Conservation (phyloP, 1,284 basidiomycete genomes). For the Earliella scabrosa region DNA sequence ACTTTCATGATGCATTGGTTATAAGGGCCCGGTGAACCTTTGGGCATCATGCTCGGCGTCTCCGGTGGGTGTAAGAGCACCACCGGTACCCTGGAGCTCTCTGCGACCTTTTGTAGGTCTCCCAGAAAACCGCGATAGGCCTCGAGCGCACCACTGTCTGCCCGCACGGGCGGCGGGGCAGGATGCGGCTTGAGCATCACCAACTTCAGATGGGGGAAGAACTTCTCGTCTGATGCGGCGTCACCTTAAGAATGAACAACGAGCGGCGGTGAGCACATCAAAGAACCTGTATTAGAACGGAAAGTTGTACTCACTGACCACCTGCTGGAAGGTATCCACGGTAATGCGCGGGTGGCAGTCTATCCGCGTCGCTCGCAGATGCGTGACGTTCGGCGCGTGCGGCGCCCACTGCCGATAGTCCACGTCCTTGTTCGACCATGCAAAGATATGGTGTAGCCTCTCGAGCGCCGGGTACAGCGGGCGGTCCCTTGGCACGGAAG, state of each 20-base stretch:
- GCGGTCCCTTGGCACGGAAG: background rate
- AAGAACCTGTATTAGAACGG: background rate
- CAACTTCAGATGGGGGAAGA: slow-evolving; percentile 11
- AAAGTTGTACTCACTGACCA: slow-evolving; percentile 10
- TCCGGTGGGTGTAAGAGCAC: slow-evolving; percentile 9
- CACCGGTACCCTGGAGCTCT: slow-evolving; percentile 8
- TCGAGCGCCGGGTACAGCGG: slow-evolving; percentile 15
- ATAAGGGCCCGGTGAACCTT: slow-evolving; percentile 11
- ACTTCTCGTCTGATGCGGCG: slow-evolving; percentile 3
- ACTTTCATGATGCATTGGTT: slow-evolving; percentile 9
- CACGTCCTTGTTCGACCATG: slow-evolving; percentile 6
- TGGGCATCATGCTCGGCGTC: slow-evolving; percentile 1
- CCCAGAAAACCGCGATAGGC: slow-evolving; percentile 9
- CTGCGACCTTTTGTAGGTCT: slow-evolving; percentile 5
- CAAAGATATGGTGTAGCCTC: slow-evolving; percentile 18
- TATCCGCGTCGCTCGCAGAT: slow-evolving; percentile 13
- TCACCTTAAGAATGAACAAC: background rate
- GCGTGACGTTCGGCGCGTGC: slow-evolving; percentile 17
- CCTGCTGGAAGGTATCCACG: slow-evolving; percentile 10
- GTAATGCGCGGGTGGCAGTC: slow-evolving; percentile 13
- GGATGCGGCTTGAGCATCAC: slow-evolving; percentile 18
- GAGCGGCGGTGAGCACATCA: background rate
- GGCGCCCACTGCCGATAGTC: slow-evolving; percentile 14
- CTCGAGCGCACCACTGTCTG: background rate
- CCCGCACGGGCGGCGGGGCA: slow-evolving; percentile 1